These are phyloP conservation scores for Blastobotrys persicus DNA, from an alignment of 1,139 yeast genomes.

Conservation along the genomic window DNA sequence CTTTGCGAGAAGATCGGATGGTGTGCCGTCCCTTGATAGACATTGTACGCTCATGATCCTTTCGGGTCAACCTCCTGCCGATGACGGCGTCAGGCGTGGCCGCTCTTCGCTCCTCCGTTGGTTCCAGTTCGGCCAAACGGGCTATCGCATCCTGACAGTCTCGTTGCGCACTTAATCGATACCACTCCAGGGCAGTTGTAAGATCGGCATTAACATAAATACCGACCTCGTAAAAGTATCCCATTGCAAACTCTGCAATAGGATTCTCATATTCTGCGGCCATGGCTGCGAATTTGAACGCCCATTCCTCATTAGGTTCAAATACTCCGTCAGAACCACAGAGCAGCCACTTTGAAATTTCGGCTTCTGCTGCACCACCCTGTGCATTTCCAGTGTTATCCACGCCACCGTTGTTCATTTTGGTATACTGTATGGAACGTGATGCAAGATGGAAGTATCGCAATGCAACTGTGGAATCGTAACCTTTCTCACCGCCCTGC, in stretches of 20 bases:
- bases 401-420: constrained; percentile 23
- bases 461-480: constrained; percentile 39
- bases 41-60: constrained; percentile 30
- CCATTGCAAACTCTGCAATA: constrained; percentile 42
- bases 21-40: constrained; percentile 29
- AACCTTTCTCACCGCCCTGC: constrained; percentile 39
- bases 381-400: constrained; percentile 18
- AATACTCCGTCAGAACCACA: constrained; percentile 37
- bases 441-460: constrained; percentile 42
- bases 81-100: constrained; percentile 12
- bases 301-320: constrained; percentile 39
- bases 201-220: constrained; percentile 32
- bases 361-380: constrained; percentile 39
- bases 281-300: constrained; percentile 38
- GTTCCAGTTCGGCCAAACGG: constrained; percentile 30
- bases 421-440: constrained; percentile 36
- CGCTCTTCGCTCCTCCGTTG: constrained; percentile 11
- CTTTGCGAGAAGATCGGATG: constrained; percentile 22
- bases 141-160: constrained; percentile 37
- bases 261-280: constrained; percentile 37
- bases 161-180: constrained; percentile 32
- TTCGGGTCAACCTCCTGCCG: constrained; percentile 26
- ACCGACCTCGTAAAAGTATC: constrained; percentile 44
- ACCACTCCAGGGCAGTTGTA: constrained; percentile 35
- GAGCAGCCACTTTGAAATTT: constrained; percentile 43